phyloP scores from a whole-genome alignment of 345 rosid species.

The Fremontodendron californicum region DNA sequence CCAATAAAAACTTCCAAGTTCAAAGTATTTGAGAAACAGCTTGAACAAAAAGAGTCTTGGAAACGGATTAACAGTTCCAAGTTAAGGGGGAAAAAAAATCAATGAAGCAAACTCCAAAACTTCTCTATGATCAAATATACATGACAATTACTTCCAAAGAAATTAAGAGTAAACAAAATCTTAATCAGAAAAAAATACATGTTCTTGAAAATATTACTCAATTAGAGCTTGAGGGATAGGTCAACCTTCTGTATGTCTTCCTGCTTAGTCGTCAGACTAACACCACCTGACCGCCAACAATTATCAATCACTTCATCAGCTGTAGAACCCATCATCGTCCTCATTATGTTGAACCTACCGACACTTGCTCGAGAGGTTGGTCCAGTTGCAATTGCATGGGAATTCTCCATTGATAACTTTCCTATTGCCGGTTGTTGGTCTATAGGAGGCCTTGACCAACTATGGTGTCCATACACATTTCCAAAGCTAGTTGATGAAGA shows the following conservation, averaged over 20 bases:
- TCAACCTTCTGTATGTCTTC: constrained; percentile 64
- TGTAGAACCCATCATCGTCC: constrained; percentile 24
- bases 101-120: not conserved
- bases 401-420: constrained; percentile 36
- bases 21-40: not conserved
- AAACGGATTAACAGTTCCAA: not conserved
- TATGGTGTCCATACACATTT: constrained; percentile 27
- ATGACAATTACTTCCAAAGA: constrained; percentile 18
- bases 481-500: constrained; percentile 32
- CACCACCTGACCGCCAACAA: constrained; percentile 26
- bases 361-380: constrained; percentile 23
- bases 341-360: constrained; percentile 37
- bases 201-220: not conserved
- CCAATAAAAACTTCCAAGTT: not conserved
- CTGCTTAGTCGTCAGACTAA: constrained; percentile 27
- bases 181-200: constrained; percentile 5
- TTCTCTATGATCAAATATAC: constrained; percentile 23
- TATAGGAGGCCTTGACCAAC: constrained; percentile 46
- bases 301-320: constrained; percentile 22
- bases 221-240: constrained; percentile 62
- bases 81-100: not conserved
- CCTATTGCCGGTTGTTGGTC: constrained; percentile 55
- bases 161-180: constrained; percentile 18
- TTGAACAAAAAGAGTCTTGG: not conserved
- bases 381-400: constrained; percentile 17